Percentiles rank a stretch among this genome's conserved stretches.
Evolutionary conservation across 768 basidiomycete genomes (phyloP).

Genomic region (Pulveroboletus sp.): DNA sequence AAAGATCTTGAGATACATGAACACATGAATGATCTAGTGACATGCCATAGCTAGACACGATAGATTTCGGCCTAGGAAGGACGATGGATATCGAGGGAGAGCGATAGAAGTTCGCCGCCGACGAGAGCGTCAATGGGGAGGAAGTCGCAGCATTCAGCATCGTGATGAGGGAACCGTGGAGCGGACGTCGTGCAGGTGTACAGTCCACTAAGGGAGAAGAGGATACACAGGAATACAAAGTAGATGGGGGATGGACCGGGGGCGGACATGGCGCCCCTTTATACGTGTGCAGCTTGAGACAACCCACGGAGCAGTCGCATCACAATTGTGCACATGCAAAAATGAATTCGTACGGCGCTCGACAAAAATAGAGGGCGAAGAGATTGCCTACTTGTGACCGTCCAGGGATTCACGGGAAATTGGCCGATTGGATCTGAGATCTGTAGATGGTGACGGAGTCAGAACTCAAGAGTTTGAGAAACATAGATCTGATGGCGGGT

Average conservation of each 20-base stretch:
- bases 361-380: slow-evolving; percentile 32
- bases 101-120: slow-evolving; percentile 33
- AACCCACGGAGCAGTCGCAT: slow-evolving; percentile 26
- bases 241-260: slow-evolving; percentile 11
- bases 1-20: slow-evolving; percentile 3
- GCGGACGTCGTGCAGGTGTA: background rate
- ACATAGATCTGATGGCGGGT: slow-evolving; percentile 30
- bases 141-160: slow-evolving; percentile 33
- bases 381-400: slow-evolving; percentile 31
- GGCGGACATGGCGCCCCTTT: slow-evolving; percentile 25
- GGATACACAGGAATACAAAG: slow-evolving; percentile 4
- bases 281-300: slow-evolving; percentile 22
- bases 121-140: slow-evolving; percentile 28
- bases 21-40: background rate
- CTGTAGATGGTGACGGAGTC: slow-evolving; percentile 28
- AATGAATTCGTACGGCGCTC: slow-evolving; percentile 25
- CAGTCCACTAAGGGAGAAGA: background rate
- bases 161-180: slow-evolving; percentile 2
- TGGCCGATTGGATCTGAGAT: slow-evolving; percentile 29
- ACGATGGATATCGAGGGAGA: slow-evolving; percentile 29
- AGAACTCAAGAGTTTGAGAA: slow-evolving; percentile 25
- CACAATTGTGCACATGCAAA: slow-evolving; percentile 21
- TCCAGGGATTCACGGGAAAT: slow-evolving; percentile 35
- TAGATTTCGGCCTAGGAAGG: slow-evolving; percentile 27
- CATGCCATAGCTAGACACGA: slow-evolving; percentile 29